phyloP scores from a whole-genome alignment of 345 rosid genomes.

The Geranium brycei region DNA sequence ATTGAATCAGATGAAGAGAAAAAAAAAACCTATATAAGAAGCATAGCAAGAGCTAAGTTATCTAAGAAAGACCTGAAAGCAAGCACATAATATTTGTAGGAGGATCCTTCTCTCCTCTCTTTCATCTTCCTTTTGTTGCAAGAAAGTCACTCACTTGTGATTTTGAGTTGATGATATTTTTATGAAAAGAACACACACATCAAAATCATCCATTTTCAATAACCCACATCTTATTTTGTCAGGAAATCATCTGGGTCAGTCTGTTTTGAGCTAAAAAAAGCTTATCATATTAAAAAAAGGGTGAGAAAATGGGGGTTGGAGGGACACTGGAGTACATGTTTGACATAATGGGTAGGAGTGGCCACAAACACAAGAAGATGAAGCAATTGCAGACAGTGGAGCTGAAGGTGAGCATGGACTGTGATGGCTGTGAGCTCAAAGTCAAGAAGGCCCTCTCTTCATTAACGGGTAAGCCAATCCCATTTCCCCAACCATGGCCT shows the following conservation, averaged over 20 bases:
- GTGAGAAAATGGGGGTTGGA: slow-evolving; percentile 60
- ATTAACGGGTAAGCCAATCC: slow-evolving; percentile 10
- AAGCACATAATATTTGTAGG: no score
- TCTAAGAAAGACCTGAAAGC: no score
- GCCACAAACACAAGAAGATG: slow-evolving; percentile 37
- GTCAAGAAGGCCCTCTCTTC: slow-evolving; percentile 81
- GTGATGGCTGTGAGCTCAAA: slow-evolving; percentile 98
- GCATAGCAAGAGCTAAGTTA: background rate
- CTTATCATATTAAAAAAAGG: background rate
- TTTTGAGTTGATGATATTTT: no score
- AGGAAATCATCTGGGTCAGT: no score
- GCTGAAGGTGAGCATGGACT: slow-evolving; percentile 92
- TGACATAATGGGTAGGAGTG: slow-evolving; percentile 43
- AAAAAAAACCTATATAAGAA: background rate
- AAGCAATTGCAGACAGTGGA: slow-evolving; percentile 75
- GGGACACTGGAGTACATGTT: slow-evolving; percentile 74
- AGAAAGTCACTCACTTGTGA: background rate
- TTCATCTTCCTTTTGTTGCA: no score
- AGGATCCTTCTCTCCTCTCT: no score
- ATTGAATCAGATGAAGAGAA: slow-evolving; percentile 7
- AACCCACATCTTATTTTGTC: background rate
- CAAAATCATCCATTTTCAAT: background rate
- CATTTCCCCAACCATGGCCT: no score
- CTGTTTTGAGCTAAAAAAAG: background rate
- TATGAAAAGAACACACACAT: background rate